These are phyloP conservation scores for Trichoderma simmonsii DNA, from an alignment of 2,329 filamentous ascomycete genomes.

Conservation along the genomic window DNA sequence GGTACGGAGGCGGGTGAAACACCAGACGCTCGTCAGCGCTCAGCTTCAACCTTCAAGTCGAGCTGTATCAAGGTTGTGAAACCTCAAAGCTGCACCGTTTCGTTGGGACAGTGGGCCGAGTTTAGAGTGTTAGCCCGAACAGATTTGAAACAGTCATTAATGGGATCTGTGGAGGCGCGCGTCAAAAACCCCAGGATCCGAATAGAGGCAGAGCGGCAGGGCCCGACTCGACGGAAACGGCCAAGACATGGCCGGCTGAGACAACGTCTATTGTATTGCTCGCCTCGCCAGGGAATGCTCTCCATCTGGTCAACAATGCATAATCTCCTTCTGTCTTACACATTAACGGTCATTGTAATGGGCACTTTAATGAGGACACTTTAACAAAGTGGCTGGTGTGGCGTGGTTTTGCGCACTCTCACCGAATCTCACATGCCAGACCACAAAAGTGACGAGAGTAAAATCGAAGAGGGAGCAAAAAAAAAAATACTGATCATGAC, in stretches of 20 bases:
- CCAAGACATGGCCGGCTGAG: not conserved
- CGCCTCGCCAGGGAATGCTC: not conserved
- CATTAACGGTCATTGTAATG: not conserved
- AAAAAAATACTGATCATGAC: not conserved
- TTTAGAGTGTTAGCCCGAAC: not conserved
- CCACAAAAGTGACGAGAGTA: not conserved
- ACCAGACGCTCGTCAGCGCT: not conserved
- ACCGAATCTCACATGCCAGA: slow-evolving; percentile 2
- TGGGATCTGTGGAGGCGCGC: slow-evolving; percentile 10
- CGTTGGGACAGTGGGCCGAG: not conserved
- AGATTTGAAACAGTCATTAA: slow-evolving; percentile 6
- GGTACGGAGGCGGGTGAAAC: slow-evolving; percentile 7
- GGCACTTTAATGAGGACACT: not conserved
- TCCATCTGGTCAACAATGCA: not conserved
- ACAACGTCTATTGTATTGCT: not conserved
- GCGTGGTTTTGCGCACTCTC: not conserved
- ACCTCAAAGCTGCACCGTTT: not conserved
- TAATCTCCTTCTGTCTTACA: not conserved
- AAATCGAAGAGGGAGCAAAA: not conserved
- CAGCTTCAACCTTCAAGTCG: not conserved
- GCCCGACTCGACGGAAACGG: slow-evolving; percentile 10
- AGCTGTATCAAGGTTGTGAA: not conserved
- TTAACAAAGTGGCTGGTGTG: not conserved
- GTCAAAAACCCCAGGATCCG: not conserved
- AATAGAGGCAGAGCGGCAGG: not conserved